A percentile compares a stretch with the other conserved stretches of the same genome.
Conservation (phyloP, 192 early-diverging fungal species). For the Coemansia erecta region DNA sequence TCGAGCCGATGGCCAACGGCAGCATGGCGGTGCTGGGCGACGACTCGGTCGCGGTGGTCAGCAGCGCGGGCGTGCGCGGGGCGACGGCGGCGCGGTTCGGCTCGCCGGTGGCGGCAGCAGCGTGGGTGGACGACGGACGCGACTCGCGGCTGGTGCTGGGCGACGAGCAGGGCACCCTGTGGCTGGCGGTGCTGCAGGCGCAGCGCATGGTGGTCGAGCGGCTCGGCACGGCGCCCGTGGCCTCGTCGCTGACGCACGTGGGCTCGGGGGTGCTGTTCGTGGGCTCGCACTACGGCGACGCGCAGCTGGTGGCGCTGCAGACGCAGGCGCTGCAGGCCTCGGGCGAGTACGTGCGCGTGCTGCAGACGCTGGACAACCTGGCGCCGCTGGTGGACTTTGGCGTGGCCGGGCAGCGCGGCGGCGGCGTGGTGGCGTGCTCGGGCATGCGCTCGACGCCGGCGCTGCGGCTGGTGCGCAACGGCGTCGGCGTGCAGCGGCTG, state of each 20-base stretch:
- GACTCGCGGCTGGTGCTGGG: constrained; percentile 64
- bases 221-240: constrained; percentile 53
- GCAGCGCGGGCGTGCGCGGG: not conserved
- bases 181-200: constrained; percentile 46
- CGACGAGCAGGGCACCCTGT: constrained; percentile 65
- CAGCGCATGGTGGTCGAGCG: constrained; percentile 14
- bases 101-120: constrained; percentile 55
- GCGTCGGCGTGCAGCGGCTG: constrained; percentile 78
- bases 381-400: constrained; percentile 85
- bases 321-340: constrained; percentile 33
- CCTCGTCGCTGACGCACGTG: constrained; percentile 67
- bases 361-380: constrained; percentile 68
- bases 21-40: constrained; percentile 29
- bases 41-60: constrained; percentile 26
- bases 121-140: constrained; percentile 54
- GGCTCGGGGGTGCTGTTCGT: constrained; percentile 70
- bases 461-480: constrained; percentile 81
- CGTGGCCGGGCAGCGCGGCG: constrained; percentile 69
- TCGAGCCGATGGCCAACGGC: constrained; percentile 28
- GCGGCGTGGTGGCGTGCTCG: constrained; percentile 85
- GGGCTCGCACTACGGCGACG: constrained; percentile 86
- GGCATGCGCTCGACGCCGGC: constrained; percentile 71
- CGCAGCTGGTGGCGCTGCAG: constrained; percentile 68
- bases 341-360: constrained; percentile 55
- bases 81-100: constrained; percentile 16